Conservation (phyloP, 2,329 filamentous ascomycete genomes). For the Colletotrichum lini region DNA sequence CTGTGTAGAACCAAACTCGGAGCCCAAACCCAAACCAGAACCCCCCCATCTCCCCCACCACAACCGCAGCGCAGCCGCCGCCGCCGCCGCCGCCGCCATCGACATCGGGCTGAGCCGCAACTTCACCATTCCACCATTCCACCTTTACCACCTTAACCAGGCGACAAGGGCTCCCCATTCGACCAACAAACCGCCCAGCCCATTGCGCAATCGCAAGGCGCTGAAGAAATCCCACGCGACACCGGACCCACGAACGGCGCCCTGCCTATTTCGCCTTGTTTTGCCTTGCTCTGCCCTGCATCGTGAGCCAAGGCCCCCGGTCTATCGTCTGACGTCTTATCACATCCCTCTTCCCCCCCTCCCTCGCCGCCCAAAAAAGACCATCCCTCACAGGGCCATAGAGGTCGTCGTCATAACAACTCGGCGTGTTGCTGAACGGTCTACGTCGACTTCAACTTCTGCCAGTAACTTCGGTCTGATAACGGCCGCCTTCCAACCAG, state of each 20-base stretch:
- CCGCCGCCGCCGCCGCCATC: constrained; percentile 16
- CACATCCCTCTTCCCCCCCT: background rate
- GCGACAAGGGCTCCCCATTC: constrained; percentile 18
- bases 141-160: constrained; percentile 12
- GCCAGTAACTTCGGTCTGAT: background rate
- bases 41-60: background rate
- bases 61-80: background rate
- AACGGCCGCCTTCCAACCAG: background rate
- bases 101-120: constrained; percentile 39
- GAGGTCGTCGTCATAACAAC: background rate
- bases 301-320: constrained; percentile 17
- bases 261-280: constrained; percentile 4
- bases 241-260: background rate
- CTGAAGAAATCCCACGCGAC: constrained; percentile 23
- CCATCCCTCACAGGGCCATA: constrained; percentile 10
- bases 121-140: background rate
- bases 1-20: too few relatives aligned
- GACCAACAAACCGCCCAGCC: constrained; percentile 14
- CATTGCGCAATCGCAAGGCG: constrained; percentile 36
- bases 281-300: constrained; percentile 22
- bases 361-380: background rate
- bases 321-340: constrained; percentile 14
- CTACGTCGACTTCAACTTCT: background rate
- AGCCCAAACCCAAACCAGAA: background rate
- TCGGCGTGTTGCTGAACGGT: background rate